Conservation (phyloP, 2,329 filamentous ascomycete genomes). For the Ophiosphaerella herpotricha region DNA sequence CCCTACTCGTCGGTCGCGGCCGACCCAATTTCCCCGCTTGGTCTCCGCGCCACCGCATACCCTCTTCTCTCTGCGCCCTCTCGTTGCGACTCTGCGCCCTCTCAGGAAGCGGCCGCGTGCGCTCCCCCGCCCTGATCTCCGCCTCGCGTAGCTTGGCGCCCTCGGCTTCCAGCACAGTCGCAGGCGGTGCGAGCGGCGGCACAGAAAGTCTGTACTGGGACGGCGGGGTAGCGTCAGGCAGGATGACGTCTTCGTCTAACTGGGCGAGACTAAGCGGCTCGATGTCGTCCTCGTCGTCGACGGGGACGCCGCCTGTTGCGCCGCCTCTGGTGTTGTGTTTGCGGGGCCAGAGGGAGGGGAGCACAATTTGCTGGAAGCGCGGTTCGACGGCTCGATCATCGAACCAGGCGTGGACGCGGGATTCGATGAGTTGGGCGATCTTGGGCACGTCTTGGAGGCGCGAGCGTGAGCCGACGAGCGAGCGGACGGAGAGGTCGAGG, state of each 20-base stretch:
- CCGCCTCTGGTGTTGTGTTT: conserved; percentile 82
- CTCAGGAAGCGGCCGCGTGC: conserved; percentile 10
- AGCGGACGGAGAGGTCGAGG: conserved; percentile 80
- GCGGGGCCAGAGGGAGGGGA: conserved; percentile 81
- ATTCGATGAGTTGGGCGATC: conserved; percentile 82
- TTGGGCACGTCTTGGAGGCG: conserved; percentile 85
- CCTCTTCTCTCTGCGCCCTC: conserved; percentile 8
- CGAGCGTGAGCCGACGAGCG: conserved; percentile 77
- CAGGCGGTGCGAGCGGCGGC: neutral
- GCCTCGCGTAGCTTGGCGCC: conserved; percentile 45
- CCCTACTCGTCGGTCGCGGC: conserved; percentile 12
- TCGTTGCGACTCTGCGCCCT: conserved; percentile 9
- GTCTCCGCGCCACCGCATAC: conserved; percentile 37
- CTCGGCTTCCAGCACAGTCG: conserved; percentile 31
- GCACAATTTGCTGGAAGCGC: conserved; percentile 81
- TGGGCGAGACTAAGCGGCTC: conserved; percentile 19
- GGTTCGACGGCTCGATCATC: conserved; percentile 86
- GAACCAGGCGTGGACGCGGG: conserved; percentile 82
- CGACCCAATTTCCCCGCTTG: conserved; percentile 8
- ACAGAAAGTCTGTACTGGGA: neutral
- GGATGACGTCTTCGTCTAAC: conserved; percentile 2
- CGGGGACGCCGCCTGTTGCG: conserved; percentile 55
- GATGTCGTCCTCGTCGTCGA: conserved; percentile 19
- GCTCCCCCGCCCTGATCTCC: conserved; percentile 39
- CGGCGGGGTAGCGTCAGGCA: conserved; percentile 5